Evolutionary conservation across 805 yeast genomes (phyloP), one percentile per base, ranked within the genome.

Genomic region (Suhomyces faveliae): DNA sequence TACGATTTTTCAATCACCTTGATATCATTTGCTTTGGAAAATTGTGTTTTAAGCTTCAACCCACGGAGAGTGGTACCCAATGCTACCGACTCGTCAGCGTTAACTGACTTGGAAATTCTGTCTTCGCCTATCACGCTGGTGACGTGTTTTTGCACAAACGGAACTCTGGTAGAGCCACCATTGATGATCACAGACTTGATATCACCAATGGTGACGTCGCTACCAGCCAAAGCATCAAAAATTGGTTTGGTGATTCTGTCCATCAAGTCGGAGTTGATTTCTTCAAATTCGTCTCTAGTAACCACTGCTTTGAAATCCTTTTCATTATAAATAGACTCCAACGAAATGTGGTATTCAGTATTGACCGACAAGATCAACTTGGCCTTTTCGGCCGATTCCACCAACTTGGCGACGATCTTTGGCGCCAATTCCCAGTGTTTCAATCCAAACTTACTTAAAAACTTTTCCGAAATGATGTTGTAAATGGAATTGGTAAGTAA

Each of bases 41-140:
- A 77, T 35, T 81, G 77, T n/a, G 89, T 81, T 33, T 89, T 71
- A 42, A 81, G 75, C 45, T 63, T 64, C 35, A 89, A 85, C 17
- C 94, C 98, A 54, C 90, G 79, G 33, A 87, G 71, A n/a, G 96
- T 82, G 2, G 95, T 81, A 43, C 99, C 99, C 57, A 88, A 76
- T 11, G 89, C 96, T 45, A 89, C 89, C 40, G 97, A 84, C 70
- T 94, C 99, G 67, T 94, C 99, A 0, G 99, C 94, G 66, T 94
- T 94, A 40, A 94, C 95, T 44, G 85, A 88, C 64, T 85, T 89
- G 19, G 96, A 77, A 35, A 91, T 73, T 51, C 61, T 70, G 2
- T 80, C 84, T 15, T 80, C 80, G 0, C 85, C 89, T 37, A 84
- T 68, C 39, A 82, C 70, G 2, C 77, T 62, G 1, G 63, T 51